phyloP scores from a whole-genome alignment of 1,284 basidiomycete species.

The Limonomyces culmigenus region DNA sequence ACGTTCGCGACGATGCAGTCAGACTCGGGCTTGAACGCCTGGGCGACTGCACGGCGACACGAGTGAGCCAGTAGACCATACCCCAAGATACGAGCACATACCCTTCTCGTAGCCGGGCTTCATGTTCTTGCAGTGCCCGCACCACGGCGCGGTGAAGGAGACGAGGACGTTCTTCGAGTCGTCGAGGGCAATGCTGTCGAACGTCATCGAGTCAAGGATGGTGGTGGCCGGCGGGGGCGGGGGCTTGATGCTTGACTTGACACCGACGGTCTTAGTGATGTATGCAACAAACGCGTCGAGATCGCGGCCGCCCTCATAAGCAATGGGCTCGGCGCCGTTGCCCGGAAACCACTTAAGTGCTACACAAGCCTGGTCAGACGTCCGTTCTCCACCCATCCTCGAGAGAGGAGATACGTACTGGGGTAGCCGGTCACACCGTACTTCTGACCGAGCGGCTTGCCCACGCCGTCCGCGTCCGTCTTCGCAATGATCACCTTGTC shows the following conservation, averaged over 20 bases:
- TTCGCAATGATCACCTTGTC: slow-evolving; percentile 84
- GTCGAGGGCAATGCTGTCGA: slow-evolving; percentile 63
- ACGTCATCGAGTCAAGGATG: slow-evolving; percentile 56
- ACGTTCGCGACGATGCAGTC: slow-evolving; percentile 82
- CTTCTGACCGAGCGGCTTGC: slow-evolving; percentile 53
- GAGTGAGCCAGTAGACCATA: no score
- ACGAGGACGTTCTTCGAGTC: slow-evolving; percentile 75
- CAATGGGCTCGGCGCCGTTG: slow-evolving; percentile 41
- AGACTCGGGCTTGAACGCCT: slow-evolving; percentile 61
- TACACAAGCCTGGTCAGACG: slow-evolving; percentile 13
- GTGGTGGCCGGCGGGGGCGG: slow-evolving; percentile 63
- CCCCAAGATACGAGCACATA: slow-evolving; percentile 7
- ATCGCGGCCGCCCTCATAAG: slow-evolving; percentile 71
- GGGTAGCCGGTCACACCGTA: slow-evolving; percentile 78
- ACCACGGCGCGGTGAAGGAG: slow-evolving; percentile 83
- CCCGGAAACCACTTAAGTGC: slow-evolving; percentile 85
- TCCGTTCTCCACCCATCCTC: slow-evolving; percentile 2
- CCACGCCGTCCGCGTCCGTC: slow-evolving; percentile 81
- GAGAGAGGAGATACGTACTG: slow-evolving; percentile 31
- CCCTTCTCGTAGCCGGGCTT: slow-evolving; percentile 78
- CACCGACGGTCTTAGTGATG: slow-evolving; percentile 57
- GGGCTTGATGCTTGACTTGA: slow-evolving; percentile 75
- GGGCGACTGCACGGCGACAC: slow-evolving; percentile 43
- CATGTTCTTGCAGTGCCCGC: slow-evolving; percentile 75
- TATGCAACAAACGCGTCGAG: slow-evolving; percentile 28